Percentiles rank a stretch among this genome's conserved stretches.
Evolutionary conservation across 371 early-diverging fungal species (phyloP).

Genomic region (Nematocida displodere): DNA sequence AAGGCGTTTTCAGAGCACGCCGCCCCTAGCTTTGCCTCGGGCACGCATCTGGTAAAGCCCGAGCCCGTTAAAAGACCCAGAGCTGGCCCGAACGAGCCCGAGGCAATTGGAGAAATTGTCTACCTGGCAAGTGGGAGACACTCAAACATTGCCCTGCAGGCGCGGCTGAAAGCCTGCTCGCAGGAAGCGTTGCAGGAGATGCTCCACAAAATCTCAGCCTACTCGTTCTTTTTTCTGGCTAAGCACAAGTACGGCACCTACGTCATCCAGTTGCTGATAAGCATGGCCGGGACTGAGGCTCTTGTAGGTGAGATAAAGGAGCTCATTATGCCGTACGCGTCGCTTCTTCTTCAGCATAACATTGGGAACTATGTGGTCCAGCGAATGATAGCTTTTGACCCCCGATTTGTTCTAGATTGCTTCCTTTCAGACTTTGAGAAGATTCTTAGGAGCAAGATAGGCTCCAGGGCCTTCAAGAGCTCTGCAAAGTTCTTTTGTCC

Average conservation of each 20-base stretch:
- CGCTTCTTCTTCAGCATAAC: slow-evolving; percentile 59
- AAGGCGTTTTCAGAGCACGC: background rate
- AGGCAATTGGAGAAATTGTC: slow-evolving; percentile 4
- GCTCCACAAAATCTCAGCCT: slow-evolving; percentile 48
- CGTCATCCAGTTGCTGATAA: slow-evolving; percentile 62
- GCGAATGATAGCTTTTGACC: slow-evolving; percentile 58
- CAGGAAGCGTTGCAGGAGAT: slow-evolving; percentile 50
- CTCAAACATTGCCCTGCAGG: slow-evolving; percentile 64
- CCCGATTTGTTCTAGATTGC: slow-evolving; percentile 50
- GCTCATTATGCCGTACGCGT: slow-evolving; percentile 52
- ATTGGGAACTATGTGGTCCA: slow-evolving; percentile 66
- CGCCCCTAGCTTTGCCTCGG: too few species aligned
- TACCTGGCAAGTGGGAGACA: slow-evolving; percentile 59
- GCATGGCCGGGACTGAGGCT: background rate
- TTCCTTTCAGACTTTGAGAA: slow-evolving; percentile 51
- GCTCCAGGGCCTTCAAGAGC: slow-evolving; percentile 61
- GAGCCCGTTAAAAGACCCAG: too few species aligned
- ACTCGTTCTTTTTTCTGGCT: slow-evolving; percentile 45
- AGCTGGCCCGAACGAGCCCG: background rate
- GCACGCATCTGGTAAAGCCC: too few species aligned
- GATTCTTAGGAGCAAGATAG: slow-evolving; percentile 54
- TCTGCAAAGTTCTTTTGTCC: slow-evolving; percentile 54
- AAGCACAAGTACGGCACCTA: slow-evolving; percentile 66
- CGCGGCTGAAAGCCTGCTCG: slow-evolving; percentile 41
- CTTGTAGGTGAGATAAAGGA: slow-evolving; percentile 24